These are phyloP conservation scores for Bruguiera gymnorhiza DNA, from an alignment of 345 rosid genomes.

Conservation along the genomic window DNA sequence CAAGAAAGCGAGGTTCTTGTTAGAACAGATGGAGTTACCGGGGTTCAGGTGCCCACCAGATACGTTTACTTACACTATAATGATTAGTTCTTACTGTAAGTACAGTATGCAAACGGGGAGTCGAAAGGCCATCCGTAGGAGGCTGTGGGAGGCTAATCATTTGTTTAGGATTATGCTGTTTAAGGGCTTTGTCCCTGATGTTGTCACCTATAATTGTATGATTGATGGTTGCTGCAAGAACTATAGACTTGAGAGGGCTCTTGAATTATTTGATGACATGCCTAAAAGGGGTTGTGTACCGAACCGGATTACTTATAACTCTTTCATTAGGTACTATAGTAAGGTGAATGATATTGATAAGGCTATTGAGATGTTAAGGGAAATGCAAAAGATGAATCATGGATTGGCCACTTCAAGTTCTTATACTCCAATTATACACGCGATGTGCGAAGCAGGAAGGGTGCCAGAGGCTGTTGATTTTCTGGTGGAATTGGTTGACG, in stretches of 20 bases:
- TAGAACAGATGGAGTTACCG: conserved; percentile 81
- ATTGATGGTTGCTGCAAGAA: conserved; percentile 88
- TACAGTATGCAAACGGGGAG: conserved; percentile 78
- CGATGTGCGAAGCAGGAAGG: conserved; percentile 67
- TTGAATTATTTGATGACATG: conserved; percentile 81
- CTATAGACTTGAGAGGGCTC: conserved; percentile 61
- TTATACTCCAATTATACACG: conserved; percentile 74
- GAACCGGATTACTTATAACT: conserved; percentile 66
- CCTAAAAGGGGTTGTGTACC: conserved; percentile 61
- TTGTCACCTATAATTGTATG: conserved; percentile 80
- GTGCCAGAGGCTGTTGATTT: conserved; percentile 53
- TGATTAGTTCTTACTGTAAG: conserved; percentile 74
- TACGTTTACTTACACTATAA: conserved; percentile 60
- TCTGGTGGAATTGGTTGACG: conserved; percentile 64
- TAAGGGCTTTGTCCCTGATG: conserved; percentile 77
- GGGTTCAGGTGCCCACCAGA: conserved; percentile 76
- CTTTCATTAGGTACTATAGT: conserved; percentile 73
- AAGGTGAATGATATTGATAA: conserved; percentile 70
- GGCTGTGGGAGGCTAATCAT: conserved; percentile 85
- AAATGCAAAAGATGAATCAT: conserved; percentile 63
- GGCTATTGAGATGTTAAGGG: conserved; percentile 71
- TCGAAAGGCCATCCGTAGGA: conserved; percentile 70
- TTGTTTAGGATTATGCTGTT: conserved; percentile 79
- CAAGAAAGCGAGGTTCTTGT: conserved; percentile 65
- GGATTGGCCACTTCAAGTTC: conserved; percentile 65